A percentile compares a stretch with the other conserved stretches of the same genome.
Evolutionary conservation across 106 monocot species (phyloP).

Genomic region (Platanthera zijinensis): DNA sequence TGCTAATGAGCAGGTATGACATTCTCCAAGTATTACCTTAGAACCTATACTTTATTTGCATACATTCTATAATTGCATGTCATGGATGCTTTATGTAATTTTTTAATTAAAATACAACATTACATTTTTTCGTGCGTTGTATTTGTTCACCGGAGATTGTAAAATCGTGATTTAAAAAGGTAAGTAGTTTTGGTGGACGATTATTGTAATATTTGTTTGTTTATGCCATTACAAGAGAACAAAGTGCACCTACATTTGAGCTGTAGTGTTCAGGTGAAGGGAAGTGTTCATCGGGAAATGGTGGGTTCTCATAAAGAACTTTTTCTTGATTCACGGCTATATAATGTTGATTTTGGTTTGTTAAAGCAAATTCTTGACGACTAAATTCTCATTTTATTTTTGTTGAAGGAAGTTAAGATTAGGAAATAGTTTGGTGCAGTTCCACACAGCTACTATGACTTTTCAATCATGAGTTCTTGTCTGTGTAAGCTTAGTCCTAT

Average conservation of each 20-base stretch:
- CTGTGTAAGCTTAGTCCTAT: neutral
- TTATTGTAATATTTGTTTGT: neutral
- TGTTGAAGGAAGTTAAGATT: neutral
- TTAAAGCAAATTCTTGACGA: neutral
- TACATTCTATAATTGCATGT: neutral
- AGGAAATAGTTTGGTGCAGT: neutral
- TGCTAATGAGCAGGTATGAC: slow-evolving; percentile 83
- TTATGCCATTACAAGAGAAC: neutral
- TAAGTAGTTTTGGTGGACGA: neutral
- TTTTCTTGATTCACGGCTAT: neutral
- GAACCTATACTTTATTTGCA: neutral
- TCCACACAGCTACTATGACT: neutral
- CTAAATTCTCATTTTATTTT: neutral
- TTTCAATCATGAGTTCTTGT: neutral
- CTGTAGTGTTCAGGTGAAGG: neutral
- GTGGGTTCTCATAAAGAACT: neutral
- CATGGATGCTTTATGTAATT: neutral
- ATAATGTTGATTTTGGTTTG: neutral
- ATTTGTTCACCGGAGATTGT: neutral
- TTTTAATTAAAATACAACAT: neutral
- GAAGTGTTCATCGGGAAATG: neutral
- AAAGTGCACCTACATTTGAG: neutral
- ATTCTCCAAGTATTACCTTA: neutral
- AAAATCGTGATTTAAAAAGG: neutral
- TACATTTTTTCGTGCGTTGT: neutral